phyloP scores from a whole-genome alignment of 768 basidiomycete species.

The Podaxis sp. region DNA sequence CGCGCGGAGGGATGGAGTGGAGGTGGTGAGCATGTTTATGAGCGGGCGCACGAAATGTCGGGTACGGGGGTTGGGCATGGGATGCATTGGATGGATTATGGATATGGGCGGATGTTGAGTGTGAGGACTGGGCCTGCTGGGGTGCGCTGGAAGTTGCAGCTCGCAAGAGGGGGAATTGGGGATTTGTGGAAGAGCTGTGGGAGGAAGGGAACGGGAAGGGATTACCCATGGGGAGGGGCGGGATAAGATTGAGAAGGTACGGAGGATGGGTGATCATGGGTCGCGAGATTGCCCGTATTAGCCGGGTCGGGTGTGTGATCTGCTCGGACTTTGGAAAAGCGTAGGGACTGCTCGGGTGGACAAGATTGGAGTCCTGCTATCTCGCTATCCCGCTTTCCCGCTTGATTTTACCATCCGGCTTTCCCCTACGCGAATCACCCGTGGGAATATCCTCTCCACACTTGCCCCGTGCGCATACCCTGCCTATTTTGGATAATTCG shows the following conservation, averaged over 20 bases:
- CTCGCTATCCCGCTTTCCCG: conserved; percentile 2
- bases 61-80: conserved; percentile 18
- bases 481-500: neutral
- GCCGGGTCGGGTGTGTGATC: neutral
- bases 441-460: neutral
- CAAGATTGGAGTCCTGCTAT: neutral
- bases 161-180: neutral
- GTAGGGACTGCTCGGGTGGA: neutral
- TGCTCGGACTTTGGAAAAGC: neutral
- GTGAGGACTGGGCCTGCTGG: neutral
- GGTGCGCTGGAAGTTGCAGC: neutral
- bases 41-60: conserved; percentile 66
- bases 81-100: conserved; percentile 5
- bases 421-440: conserved; percentile 1
- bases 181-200: neutral
- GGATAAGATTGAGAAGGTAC: conserved; percentile 1
- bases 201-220: conserved; percentile 4
- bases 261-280: conserved; percentile 2
- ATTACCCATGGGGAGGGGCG: conserved; percentile 10
- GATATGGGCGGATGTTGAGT: neutral
- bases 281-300: neutral
- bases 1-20: conserved; percentile 82
- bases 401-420: conserved; percentile 1
- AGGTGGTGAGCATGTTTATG: conserved; percentile 89
- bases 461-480: neutral